These are phyloP conservation scores for Centrapalus pauciflorus DNA, from an alignment of 129 eudicot species.

Conservation along the genomic window DNA sequence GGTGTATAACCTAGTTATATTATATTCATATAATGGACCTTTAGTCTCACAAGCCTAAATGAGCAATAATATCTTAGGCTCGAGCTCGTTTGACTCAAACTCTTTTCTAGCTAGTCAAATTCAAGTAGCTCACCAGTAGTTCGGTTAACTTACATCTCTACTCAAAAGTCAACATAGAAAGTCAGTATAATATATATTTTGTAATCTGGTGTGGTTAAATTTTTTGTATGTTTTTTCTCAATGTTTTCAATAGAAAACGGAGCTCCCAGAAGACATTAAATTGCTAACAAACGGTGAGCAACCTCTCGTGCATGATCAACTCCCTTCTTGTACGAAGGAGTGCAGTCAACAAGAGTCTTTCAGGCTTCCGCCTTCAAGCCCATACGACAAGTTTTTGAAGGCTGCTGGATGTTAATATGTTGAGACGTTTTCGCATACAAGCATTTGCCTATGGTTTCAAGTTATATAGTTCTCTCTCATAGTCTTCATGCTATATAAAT, in stretches of 20 bases:
- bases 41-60: too few species aligned
- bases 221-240: background rate
- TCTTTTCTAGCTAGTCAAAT: too few species aligned
- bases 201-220: background rate
- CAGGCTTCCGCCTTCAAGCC: slow-evolving; percentile 86
- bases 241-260: slow-evolving; percentile 19
- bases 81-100: too few species aligned
- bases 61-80: too few species aligned
- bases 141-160: too few species aligned
- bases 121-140: too few species aligned
- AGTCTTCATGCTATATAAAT: slow-evolving; percentile 8
- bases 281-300: slow-evolving; percentile 25
- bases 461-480: slow-evolving; percentile 1
- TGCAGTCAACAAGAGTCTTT: slow-evolving; percentile 55
- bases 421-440: background rate
- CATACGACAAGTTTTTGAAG: slow-evolving; percentile 75
- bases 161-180: background rate
- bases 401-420: slow-evolving; percentile 75
- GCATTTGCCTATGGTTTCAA: background rate
- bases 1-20: too few species aligned
- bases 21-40: too few species aligned
- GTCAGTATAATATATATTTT: background rate
- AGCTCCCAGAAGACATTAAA: slow-evolving; percentile 25
- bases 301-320: slow-evolving; percentile 25
- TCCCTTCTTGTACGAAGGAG: slow-evolving; percentile 35